A percentile compares a stretch with the other conserved stretches of the same genome.
phyloP scores from a whole-genome alignment of 2,329 filamentous ascomycete species.

The Dryadomyces quercus-mongolicae region DNA sequence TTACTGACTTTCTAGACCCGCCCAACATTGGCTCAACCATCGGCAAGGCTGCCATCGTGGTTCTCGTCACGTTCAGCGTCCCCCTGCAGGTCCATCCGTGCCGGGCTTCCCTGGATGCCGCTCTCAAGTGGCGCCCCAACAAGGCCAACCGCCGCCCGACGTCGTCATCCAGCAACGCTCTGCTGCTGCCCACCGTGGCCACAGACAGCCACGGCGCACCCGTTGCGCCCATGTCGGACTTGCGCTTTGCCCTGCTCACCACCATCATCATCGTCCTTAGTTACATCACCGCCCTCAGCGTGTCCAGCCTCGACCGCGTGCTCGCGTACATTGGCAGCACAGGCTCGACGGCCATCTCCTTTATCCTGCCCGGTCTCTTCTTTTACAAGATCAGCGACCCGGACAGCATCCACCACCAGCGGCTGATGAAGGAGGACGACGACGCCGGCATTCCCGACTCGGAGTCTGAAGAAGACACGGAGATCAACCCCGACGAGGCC shows the following conservation, averaged over 20 bases:
- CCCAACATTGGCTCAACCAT: slow-evolving; percentile 77
- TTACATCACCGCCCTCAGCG: slow-evolving; percentile 82
- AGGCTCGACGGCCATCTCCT: slow-evolving; percentile 89
- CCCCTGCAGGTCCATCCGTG: slow-evolving; percentile 94
- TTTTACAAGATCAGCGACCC: slow-evolving; percentile 98
- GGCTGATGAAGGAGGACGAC: slow-evolving; percentile 82
- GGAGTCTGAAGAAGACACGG: slow-evolving; percentile 28
- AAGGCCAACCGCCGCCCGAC: slow-evolving; percentile 15
- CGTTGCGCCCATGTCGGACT: slow-evolving; percentile 61
- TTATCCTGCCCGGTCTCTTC: slow-evolving; percentile 90
- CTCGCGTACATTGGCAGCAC: slow-evolving; percentile 93
- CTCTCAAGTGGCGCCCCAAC: slow-evolving; percentile 38
- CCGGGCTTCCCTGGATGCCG: slow-evolving; percentile 85
- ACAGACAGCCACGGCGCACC: slow-evolving; percentile 39
- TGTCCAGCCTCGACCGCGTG: slow-evolving; percentile 79
- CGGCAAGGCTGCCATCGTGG: slow-evolving; percentile 86
- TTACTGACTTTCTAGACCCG: slow-evolving; percentile 41
- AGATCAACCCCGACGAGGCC: slow-evolving; percentile 17
- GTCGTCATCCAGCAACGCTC: slow-evolving; percentile 28
- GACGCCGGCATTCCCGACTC: slow-evolving; percentile 52
- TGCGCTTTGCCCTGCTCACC: slow-evolving; percentile 81
- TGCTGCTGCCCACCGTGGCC: slow-evolving; percentile 26
- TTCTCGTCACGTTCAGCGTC: slow-evolving; percentile 93
- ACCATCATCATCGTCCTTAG: slow-evolving; percentile 73
- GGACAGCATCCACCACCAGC: slow-evolving; percentile 74